Evolutionary conservation across 441 rosid genomes (phyloP), one percentile per base, ranked within the genome.

Genomic region (Pelargonium cotyledonis): DNA sequence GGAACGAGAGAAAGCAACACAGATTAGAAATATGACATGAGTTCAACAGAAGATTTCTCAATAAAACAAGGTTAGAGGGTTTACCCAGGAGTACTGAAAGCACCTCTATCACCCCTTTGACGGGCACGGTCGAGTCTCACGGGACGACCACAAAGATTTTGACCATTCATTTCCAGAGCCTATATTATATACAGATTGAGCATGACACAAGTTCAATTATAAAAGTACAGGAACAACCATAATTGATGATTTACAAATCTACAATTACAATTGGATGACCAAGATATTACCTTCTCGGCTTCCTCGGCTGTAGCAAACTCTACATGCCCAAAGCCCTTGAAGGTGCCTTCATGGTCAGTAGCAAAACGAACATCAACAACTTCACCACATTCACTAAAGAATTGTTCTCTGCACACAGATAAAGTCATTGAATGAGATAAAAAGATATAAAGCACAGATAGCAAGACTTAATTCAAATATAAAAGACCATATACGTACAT

Each of bases 291-390:
- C 88, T 89, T 88, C 18, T 66, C 73, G 16, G 97, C 99, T 2
- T 12, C 91, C 70, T 89, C 95, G 40, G 71, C 76, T 0, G 95
- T 64, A 15, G 85, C 78, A 74, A 95, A 95, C 76, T 92, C 97
- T 76, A 92, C 93, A 76, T 90, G 95, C 8, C 91, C 91, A 71
- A 60, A 92, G 0, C 99, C 98, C 80, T 73, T 89, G 49, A 86
- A 85, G 4, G 80, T 78, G 49, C 86, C 89, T 0, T 89, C 95
- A 1, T 51, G 68, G 38, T 77, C 81, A 10, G 77, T n/a, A 15
- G 88, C 70, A 18, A 95, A 76, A 65, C 97, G 89, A 2, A 92
- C 84, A 80, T 90, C 97, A 68, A 80, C 85, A 40, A 90, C 44
- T 75, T 92, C 91, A 26, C 92, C 97, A 63, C 31, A 85, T 60